Conservation (phyloP, 306 rosid species). For the Trifolium dubium region DNA sequence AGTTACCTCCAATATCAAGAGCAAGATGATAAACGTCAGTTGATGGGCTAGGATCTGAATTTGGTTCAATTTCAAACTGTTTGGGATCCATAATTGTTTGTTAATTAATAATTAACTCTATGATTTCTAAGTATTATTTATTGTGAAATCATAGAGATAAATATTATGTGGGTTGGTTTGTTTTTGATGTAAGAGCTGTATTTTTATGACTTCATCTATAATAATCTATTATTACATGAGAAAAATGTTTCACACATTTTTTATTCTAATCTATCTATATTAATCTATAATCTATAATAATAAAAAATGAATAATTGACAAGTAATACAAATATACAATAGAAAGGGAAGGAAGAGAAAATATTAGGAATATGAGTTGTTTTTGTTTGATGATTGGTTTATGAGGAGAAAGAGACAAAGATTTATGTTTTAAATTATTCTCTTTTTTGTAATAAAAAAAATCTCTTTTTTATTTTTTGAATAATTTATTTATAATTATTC, state of each 20-base stretch:
- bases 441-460: too few relatives aligned
- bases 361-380: background rate
- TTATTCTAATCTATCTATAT: background rate
- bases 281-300: background rate
- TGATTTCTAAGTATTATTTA: slow-evolving; percentile 18
- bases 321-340: too few relatives aligned
- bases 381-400: too few relatives aligned
- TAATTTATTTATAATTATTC: too few relatives aligned
- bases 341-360: background rate
- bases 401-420: too few relatives aligned
- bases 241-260: slow-evolving; percentile 2
- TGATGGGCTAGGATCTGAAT: slow-evolving; percentile 48
- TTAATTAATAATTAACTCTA: background rate
- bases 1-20: slow-evolving; percentile 85
- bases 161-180: background rate
- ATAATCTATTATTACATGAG: background rate
- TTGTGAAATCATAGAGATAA: background rate
- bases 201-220: slow-evolving; percentile 2
- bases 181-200: background rate
- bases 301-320: background rate
- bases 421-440: too few relatives aligned
- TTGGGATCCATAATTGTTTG: slow-evolving; percentile 56
- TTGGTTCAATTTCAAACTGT: slow-evolving; percentile 31
- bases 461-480: too few relatives aligned
- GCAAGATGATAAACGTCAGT: slow-evolving; percentile 70